These are phyloP conservation scores for Lyophyllum atratum DNA, from an alignment of 768 basidiomycete genomes.

Conservation along the genomic window DNA sequence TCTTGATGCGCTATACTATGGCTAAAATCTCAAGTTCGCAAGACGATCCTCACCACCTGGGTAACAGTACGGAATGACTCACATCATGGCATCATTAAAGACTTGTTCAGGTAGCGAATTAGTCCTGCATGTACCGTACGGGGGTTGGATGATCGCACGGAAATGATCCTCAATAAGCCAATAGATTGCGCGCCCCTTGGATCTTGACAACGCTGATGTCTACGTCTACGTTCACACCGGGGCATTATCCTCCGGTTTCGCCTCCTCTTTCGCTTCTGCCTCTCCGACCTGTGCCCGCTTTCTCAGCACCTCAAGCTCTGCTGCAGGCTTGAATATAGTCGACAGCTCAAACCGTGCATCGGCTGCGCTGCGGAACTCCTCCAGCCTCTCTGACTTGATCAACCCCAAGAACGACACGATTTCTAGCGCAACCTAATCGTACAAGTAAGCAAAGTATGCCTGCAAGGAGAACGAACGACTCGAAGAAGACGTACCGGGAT, in stretches of 20 bases:
- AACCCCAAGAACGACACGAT: slow-evolving; percentile 50
- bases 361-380: slow-evolving; percentile 63
- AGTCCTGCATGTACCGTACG: too few relatives aligned
- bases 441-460: neutral
- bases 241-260: slow-evolving; percentile 8
- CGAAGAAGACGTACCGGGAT: slow-evolving; percentile 43
- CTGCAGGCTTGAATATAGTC: slow-evolving; percentile 61
- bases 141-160: too few relatives aligned
- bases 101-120: too few relatives aligned
- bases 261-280: slow-evolving; percentile 12
- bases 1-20: neutral
- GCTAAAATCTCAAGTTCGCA: too few relatives aligned
- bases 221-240: slow-evolving; percentile 5
- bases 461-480: neutral
- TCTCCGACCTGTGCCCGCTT: slow-evolving; percentile 21
- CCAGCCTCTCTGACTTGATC: slow-evolving; percentile 51
- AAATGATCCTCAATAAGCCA: too few relatives aligned
- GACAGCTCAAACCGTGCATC: slow-evolving; percentile 58
- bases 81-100: too few relatives aligned
- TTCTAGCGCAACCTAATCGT: slow-evolving; percentile 50
- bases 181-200: neutral
- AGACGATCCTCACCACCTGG: too few relatives aligned
- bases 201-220: neutral
- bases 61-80: too few relatives aligned
- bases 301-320: slow-evolving; percentile 49